Evolutionary conservation across 75 land plant genomes (phyloP), one percentile per base, ranked within the genome.

Genomic region (Sequoiadendron giganteum): DNA sequence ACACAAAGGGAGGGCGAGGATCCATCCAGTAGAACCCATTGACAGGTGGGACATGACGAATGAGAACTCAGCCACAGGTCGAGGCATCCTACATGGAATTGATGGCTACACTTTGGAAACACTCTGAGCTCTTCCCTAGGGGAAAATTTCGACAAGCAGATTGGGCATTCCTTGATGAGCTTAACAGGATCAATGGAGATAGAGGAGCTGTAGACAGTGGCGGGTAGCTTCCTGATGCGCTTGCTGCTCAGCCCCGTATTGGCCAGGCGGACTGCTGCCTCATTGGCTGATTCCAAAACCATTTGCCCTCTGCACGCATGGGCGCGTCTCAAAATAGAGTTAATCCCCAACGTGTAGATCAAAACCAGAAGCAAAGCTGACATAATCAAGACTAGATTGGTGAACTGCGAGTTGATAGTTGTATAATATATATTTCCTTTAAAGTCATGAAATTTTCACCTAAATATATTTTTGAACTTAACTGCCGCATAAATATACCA

Each of bases 21-120:
- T 0, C 88, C 79, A 14, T 88, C 88, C 10, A 89, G 65, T 34
- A 93, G 86, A 86, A 91, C 84, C 36, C 88, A 89, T 61, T 95
- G 39, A 82, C 95, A 95, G 15, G 91, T 94, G 28, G 97, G 97
- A 88, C 97, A 95, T 1, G 97, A 94, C 5, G 95, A 91, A 81
- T 92, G 94, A 0, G 92, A 88, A 14, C 42, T 85, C 30, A 95
- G 96, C 97, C 97, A 95, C 90, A 89, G 89, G 70, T 95, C 95
- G 36, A 95, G 89, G 92, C 97, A 95, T 48, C 84, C 77, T 25
- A 89, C 86, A 56, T 95, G 97, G 91, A 94, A 95, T 34, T 93
- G 93, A 61, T 95, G 97, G 86, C 90, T 85, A 87, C 97, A 95
- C 86, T 92, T 91, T 49, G 97, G 95, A 42, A 95, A 85, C 9